Evolutionary conservation across 306 rosid genomes (phyloP).

Genomic region (Sesbania bispinosa): DNA sequence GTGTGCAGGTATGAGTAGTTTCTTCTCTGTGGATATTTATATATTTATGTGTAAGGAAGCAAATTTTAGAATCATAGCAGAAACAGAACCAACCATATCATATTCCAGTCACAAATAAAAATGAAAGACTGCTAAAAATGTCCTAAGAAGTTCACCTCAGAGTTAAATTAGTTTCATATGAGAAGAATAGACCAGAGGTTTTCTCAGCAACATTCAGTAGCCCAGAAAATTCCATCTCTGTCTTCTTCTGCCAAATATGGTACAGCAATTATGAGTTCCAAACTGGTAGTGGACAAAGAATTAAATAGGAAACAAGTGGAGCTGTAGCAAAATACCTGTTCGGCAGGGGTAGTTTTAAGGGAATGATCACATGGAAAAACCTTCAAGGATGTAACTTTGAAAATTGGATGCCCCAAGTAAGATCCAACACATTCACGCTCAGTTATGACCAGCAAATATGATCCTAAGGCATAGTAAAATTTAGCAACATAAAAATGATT

Average conservation of each 20-base stretch:
- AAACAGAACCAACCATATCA: constrained; percentile 8
- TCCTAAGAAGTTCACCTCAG: constrained; percentile 67
- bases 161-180: constrained; percentile 83
- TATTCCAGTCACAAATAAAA: constrained; percentile 13
- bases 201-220: constrained; percentile 79
- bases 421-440: constrained; percentile 70
- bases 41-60: neutral
- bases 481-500: constrained; percentile 27
- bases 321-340: constrained; percentile 53
- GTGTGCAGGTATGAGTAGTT: constrained; percentile 15
- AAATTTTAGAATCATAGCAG: constrained; percentile 9
- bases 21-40: constrained; percentile 6
- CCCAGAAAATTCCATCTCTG: constrained; percentile 72
- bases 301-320: constrained; percentile 3
- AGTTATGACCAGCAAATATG: constrained; percentile 76
- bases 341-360: constrained; percentile 54
- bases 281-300: constrained; percentile 23
- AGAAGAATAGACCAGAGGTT: constrained; percentile 84
- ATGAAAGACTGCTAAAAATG: constrained; percentile 5
- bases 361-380: constrained; percentile 86
- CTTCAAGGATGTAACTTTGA: constrained; percentile 62
- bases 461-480: constrained; percentile 46
- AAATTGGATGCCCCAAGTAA: constrained; percentile 87
- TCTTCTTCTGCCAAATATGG: constrained; percentile 64
- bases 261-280: constrained; percentile 26